Conservation (phyloP, 148 eudicot species). For the Rhododendron mucronatum region DNA sequence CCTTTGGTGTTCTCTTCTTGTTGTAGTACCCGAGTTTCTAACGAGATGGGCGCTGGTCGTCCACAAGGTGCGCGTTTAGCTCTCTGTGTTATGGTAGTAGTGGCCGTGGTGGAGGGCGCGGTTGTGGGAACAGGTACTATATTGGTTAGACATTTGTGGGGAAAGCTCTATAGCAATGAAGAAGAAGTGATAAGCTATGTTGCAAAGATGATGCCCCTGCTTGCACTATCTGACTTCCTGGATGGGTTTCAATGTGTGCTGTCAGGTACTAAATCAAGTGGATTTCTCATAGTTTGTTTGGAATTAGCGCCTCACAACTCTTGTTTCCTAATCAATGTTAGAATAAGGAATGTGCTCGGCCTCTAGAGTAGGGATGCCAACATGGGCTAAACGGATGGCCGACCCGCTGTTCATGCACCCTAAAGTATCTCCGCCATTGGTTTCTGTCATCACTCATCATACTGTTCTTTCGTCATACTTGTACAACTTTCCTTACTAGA, state of each 20-base stretch:
- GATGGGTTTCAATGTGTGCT: conserved; percentile 73
- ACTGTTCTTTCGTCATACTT: not conserved
- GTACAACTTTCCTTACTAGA: not conserved
- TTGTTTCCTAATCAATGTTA: no score
- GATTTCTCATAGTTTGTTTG: not conserved
- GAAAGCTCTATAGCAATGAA: conserved; percentile 58
- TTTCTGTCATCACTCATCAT: not conserved
- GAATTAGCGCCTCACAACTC: no score
- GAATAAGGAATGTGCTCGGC: no score
- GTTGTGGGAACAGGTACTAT: conserved; percentile 38
- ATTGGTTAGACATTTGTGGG: conserved; percentile 51
- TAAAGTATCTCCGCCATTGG: no score
- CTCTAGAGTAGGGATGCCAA: no score
- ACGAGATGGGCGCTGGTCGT: conserved; percentile 61
- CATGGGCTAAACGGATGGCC: no score
- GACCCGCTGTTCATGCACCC: no score
- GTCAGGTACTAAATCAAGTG: conserved; percentile 35
- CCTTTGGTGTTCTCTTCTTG: not conserved
- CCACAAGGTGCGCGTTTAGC: conserved; percentile 55
- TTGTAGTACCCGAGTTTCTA: conserved; percentile 63
- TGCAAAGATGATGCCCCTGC: conserved; percentile 51
- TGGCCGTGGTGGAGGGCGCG: conserved; percentile 43
- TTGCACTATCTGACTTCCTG: conserved; percentile 59
- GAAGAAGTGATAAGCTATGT: conserved; percentile 51
- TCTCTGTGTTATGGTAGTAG: conserved; percentile 36